Base-by-base conservation (phyloP, 1,284 basidiomycete species). In the Pyrrhoderma noxium region DNA sequence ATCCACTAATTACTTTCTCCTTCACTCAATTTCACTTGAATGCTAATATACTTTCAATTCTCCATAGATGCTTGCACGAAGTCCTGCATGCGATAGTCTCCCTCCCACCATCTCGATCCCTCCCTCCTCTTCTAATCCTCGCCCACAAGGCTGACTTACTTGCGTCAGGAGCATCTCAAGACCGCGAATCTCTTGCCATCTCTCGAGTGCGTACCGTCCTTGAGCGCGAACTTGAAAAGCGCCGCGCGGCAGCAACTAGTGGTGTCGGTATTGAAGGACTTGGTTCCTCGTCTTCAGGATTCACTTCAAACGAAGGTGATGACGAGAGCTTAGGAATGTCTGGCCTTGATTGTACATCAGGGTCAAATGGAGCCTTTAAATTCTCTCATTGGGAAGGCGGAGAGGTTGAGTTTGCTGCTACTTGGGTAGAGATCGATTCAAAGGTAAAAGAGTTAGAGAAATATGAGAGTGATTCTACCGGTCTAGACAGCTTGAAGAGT, bases 351-450 rank as follows among this genome's bases (percentile, higher is more conserved):
- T 82, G 79, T 59, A 73, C 74, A 38, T n/a, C n/a, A n/a, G 27
- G 27, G 5, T 57, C 57, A 14, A 73, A 70, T 8, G 73, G 71
- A 0, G 60, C 67, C 16, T 89, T 89, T 70, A 78, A 69, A 58
- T 89, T 90, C 60, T 72, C 72, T 2, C 76, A 82, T 43, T 90
- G 87, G 87, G 87, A 89, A 58, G 87, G 85, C 2, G 86, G 88
- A 7, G 80, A 87, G 23, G 68, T 89, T 14, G 63, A 67, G 1
- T 85, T 89, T 60, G 57, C 80, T 36, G 82, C 77, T 27, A 82
- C 78, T 0, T 84, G 74, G 52, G 70, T 77, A 21, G 67, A 66
- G 35, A 65, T 71, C n/a, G 69, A 67, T 23, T 64, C 65, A 47
- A 58, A 55, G 13, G 58, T 45, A 37, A 25, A 16, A 11, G 27